Percentiles rank a stretch among this genome's conserved stretches.
These are phyloP conservation scores for Phytophthora podocarpi DNA, from an alignment of 352 stramenopile genomes.

Conservation along the genomic window DNA sequence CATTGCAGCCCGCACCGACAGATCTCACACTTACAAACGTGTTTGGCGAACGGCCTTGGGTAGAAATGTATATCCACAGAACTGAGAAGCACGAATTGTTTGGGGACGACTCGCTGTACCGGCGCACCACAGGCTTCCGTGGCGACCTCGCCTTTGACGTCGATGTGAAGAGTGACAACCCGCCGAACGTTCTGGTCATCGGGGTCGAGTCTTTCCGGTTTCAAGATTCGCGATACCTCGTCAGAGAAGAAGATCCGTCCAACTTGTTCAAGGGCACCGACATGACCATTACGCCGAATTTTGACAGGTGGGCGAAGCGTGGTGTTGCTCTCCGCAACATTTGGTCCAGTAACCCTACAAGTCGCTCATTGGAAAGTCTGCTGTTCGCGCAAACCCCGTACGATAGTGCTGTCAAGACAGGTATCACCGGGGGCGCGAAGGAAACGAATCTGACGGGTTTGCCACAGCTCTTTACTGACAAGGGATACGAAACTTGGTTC, in stretches of 20 bases:
- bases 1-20: constrained; percentile 10
- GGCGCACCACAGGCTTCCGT: constrained; percentile 14
- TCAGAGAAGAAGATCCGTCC: constrained; percentile 34
- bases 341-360: constrained; percentile 54
- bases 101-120: constrained; percentile 6
- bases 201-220: constrained; percentile 52
- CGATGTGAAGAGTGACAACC: constrained; percentile 29
- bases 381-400: constrained; percentile 52
- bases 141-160: constrained; percentile 33
- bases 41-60: too few relatives aligned
- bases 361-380: constrained; percentile 51
- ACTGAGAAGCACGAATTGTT: too few relatives aligned
- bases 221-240: constrained; percentile 48
- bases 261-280: constrained; percentile 33
- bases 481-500: constrained; percentile 50
- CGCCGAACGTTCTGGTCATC: constrained; percentile 49
- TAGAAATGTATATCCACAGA: too few relatives aligned
- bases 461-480: constrained; percentile 48
- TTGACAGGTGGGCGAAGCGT: constrained; percentile 48
- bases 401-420: constrained; percentile 31
- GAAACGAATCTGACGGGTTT: constrained; percentile 36
- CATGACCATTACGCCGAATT: constrained; percentile 41
- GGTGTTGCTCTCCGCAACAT: constrained; percentile 51
- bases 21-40: constrained; percentile 5
- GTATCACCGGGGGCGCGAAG: constrained; percentile 20